Percentiles rank a stretch among this genome's conserved stretches.
These are phyloP conservation scores for Podospora conica DNA, from an alignment of 495 filamentous ascomycete species.

Conservation along the genomic window DNA sequence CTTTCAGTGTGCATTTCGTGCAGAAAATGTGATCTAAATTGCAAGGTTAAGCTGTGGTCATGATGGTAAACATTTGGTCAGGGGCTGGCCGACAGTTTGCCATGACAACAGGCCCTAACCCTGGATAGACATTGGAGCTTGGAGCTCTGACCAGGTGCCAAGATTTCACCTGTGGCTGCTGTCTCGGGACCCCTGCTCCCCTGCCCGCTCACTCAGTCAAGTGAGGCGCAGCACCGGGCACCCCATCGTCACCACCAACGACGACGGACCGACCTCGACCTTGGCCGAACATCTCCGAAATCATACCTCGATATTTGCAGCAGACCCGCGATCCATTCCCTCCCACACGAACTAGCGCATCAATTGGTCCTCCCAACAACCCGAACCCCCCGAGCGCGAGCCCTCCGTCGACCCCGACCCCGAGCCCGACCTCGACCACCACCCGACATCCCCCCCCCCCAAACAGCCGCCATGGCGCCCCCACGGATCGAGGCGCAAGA, in stretches of 20 bases:
- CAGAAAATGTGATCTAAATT: neutral
- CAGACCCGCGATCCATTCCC: neutral
- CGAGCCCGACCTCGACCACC: neutral
- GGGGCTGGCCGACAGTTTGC: neutral
- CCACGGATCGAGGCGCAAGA: slow-evolving; percentile 91
- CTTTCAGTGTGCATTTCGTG: neutral
- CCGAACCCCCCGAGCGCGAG: neutral
- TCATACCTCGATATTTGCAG: neutral
- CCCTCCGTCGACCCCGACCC: neutral
- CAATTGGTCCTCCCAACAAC: neutral
- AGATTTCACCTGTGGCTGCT: neutral
- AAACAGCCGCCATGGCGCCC: slow-evolving; percentile 52
- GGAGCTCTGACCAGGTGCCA: neutral
- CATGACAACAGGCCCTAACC: neutral
- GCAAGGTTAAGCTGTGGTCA: neutral
- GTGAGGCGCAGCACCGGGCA: neutral
- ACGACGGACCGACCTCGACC: neutral
- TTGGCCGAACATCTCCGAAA: neutral
- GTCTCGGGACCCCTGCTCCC: neutral
- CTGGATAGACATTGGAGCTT: neutral
- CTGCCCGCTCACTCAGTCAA: neutral
- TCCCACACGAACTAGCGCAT: neutral
- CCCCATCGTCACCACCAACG: neutral
- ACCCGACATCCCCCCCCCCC: neutral
- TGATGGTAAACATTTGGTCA: neutral